A percentile compares a stretch with the other conserved stretches of the same genome.
Evolutionary conservation across 2,329 filamentous ascomycete genomes (phyloP).

Genomic region (Trichoderma koningiopsis): DNA sequence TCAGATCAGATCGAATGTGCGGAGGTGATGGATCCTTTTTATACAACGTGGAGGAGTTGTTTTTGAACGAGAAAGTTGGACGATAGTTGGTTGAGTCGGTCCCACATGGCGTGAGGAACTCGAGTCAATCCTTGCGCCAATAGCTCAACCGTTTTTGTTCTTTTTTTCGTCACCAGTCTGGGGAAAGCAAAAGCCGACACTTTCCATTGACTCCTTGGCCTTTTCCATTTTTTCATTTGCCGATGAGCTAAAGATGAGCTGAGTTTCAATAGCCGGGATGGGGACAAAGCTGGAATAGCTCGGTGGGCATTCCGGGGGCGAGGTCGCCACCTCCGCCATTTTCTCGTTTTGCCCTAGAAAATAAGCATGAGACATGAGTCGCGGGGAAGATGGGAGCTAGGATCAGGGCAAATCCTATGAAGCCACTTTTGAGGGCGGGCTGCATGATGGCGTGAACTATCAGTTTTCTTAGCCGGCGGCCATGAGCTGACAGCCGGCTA

Average conservation of each 20-base stretch:
- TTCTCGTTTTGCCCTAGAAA: not conserved
- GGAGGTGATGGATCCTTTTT: not conserved
- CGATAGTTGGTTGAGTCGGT: constrained; percentile 3
- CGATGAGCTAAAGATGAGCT: not conserved
- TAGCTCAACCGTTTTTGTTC: not conserved
- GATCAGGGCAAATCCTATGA: not conserved
- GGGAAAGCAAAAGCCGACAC: constrained; percentile 13
- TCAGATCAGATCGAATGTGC: not conserved
- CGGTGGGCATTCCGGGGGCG: not conserved
- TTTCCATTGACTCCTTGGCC: not conserved
- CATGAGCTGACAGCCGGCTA: not conserved
- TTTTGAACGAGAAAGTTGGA: not conserved
- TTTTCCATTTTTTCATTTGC: not conserved
- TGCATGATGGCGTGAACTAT: not conserved
- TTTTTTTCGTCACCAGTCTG: not conserved
- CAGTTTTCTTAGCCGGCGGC: not conserved
- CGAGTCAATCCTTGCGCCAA: not conserved
- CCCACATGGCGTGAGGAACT: not conserved
- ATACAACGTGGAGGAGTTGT: not conserved
- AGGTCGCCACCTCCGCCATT: not conserved
- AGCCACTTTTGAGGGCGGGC: not conserved
- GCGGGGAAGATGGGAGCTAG: not conserved
- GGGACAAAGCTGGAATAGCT: not conserved
- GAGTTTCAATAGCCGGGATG: not conserved
- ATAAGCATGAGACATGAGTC: not conserved